A percentile compares a stretch with the other conserved stretches of the same genome.
Conservation (phyloP, 2,329 filamentous ascomycete species). For the Blastomyces gilchristii region DNA sequence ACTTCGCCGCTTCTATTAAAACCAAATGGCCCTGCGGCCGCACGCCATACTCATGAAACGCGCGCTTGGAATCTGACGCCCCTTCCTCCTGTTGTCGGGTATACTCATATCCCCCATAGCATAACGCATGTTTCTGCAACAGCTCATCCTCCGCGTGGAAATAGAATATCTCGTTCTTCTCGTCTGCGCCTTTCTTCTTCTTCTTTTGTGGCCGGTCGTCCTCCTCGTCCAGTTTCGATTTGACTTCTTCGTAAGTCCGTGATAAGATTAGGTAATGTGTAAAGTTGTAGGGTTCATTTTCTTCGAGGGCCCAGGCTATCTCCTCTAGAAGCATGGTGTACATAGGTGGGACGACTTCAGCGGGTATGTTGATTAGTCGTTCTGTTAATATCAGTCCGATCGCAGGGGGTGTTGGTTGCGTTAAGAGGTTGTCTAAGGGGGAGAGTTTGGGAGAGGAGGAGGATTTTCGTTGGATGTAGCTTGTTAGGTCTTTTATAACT, state of each 20-base stretch:
- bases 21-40: conserved; percentile 75
- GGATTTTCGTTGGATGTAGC: conserved; percentile 56
- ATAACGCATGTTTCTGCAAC: conserved; percentile 63
- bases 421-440: conserved; percentile 49
- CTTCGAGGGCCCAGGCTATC: conserved; percentile 75
- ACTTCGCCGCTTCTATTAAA: conserved; percentile 69
- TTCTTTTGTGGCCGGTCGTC: conserved; percentile 54
- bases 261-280: conserved; percentile 86
- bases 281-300: conserved; percentile 86
- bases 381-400: conserved; percentile 86
- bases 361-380: conserved; percentile 91
- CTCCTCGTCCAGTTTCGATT: conserved; percentile 64
- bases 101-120: conserved; percentile 62
- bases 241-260: conserved; percentile 84
- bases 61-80: conserved; percentile 79
- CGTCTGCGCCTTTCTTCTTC: conserved; percentile 47
- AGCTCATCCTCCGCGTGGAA: conserved; percentile 97
- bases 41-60: conserved; percentile 88
- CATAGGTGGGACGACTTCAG: conserved; percentile 83
- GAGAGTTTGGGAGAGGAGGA: conserved; percentile 46
- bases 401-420: conserved; percentile 41
- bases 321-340: conserved; percentile 92
- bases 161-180: conserved; percentile 58
- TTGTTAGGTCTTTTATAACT: conserved; percentile 57
- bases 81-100: conserved; percentile 67